Base-by-base conservation (phyloP, 1,284 basidiomycete species). In the Marasmius tenuissimus region DNA sequence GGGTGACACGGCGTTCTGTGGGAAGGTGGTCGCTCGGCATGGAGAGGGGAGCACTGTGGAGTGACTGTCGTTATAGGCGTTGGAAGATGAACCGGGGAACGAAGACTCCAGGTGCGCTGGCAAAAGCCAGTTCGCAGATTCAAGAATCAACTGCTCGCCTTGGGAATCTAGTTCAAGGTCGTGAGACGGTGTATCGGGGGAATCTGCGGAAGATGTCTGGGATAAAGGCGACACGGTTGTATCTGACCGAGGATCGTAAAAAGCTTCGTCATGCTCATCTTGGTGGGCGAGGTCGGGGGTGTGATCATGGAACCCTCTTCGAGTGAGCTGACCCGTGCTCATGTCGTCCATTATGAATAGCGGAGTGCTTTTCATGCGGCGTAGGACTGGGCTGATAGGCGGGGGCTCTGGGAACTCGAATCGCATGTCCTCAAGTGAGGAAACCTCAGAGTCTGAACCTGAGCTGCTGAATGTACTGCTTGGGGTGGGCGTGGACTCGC, bases 341-440 rank as follows among this genome's bases (percentile, higher is more conserved):
- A 47, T 64, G 50, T 71, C 71, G 47, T 71, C 71, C 20, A 67
- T 58, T 5, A 68, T 68, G 59, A 76, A 76, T 70, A 77, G 71
- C 27, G 77, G 79, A 20, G 76, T 76, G 64, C 78, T 81, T 57
- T 73, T 76, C 74, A 81, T 78, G 39, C 76, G 74, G 20, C 78
- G 74, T 20, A 81, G 69, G 18, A 73, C 68, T 9, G 77, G 76
- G 63, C 72, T 75, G 16, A 74, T 73, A 14, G 78, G 74, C 18
- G 78, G 78, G 3, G 80, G 79, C 58, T 75, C 72, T 0, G 79
- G 80, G 63, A 81, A 81, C 57, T 76, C 75, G 40, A 73, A 72
- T 56, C 74, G 72, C 40, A 75, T 63, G 47, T 72, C 70, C 37
- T 74, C 70, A 50, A 72, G 70, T 4, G 76, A 77, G 18, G 75